A percentile compares a stretch with the other conserved stretches of the same genome.
phyloP scores from a whole-genome alignment of 495 filamentous ascomycete genomes.

The Cudoniella acicularis region DNA sequence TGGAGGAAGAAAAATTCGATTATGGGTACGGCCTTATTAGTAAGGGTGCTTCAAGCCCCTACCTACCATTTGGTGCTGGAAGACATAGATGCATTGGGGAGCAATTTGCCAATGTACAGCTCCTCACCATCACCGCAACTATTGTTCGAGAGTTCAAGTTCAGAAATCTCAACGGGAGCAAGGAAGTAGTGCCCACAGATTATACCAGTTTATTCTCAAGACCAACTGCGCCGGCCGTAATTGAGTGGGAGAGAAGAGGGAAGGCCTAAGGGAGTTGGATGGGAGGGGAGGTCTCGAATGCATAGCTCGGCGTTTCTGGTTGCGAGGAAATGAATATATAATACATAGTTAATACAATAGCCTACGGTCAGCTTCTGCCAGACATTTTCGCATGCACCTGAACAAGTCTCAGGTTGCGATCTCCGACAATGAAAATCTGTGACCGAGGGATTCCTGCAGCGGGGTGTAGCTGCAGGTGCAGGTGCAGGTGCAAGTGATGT shows the following conservation, averaged over 20 bases:
- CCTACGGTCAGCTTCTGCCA: background rate
- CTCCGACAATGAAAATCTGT: too few relatives aligned
- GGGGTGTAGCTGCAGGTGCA: too few relatives aligned
- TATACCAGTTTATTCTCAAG: constrained; percentile 68
- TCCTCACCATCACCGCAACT: constrained; percentile 78
- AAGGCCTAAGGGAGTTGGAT: constrained; percentile 11
- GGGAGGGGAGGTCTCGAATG: background rate
- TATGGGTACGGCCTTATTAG: constrained; percentile 92
- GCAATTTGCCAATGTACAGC: constrained; percentile 92
- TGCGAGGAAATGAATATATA: background rate
- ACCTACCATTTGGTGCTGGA: constrained; percentile 92
- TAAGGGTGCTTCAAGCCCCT: constrained; percentile 83
- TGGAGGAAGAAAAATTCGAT: constrained; percentile 75
- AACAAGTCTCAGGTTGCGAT: background rate
- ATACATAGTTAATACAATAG: constrained; percentile 16
- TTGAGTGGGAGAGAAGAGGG: constrained; percentile 62
- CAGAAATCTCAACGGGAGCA: constrained; percentile 62
- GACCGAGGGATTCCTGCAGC: too few relatives aligned
- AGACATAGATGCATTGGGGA: constrained; percentile 95
- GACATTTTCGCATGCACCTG: background rate
- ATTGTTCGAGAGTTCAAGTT: constrained; percentile 75
- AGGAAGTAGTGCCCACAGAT: constrained; percentile 75
- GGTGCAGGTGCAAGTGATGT: too few relatives aligned
- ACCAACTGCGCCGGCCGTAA: constrained; percentile 59
- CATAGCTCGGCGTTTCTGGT: constrained; percentile 20